These are phyloP conservation scores for Durusdinium trenchii DNA, from an alignment of 73 alveolate species.

Conservation along the genomic window DNA sequence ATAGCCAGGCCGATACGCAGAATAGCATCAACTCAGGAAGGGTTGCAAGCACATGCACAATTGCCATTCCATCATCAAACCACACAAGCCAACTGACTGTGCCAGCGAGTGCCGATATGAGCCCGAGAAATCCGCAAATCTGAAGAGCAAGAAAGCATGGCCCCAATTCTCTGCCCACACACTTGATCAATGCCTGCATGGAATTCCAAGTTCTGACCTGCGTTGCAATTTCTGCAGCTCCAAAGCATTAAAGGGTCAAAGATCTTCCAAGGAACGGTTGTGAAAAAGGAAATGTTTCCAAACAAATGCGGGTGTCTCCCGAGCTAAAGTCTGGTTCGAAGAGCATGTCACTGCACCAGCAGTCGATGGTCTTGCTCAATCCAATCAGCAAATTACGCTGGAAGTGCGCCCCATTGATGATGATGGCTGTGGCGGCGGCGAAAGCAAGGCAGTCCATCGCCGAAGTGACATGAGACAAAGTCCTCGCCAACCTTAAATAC, in stretches of 20 bases:
- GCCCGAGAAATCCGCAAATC: neutral
- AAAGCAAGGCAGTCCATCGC: neutral
- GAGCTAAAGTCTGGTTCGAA: too few species aligned
- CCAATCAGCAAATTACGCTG: conserved; percentile 9
- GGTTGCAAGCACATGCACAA: too few species aligned
- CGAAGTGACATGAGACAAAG: conserved; percentile 16
- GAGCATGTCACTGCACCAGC: conserved; percentile 32
- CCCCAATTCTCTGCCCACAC: conserved; percentile 31
- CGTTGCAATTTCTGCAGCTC: neutral
- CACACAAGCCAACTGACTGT: too few species aligned
- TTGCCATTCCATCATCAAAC: too few species aligned
- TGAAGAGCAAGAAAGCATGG: conserved; percentile 39
- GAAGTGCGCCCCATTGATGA: neutral
- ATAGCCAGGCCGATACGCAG: neutral
- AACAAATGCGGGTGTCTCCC: too few species aligned
- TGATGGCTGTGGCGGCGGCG: neutral
- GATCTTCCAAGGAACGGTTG: too few species aligned
- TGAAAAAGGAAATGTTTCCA: too few species aligned
- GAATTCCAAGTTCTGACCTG: conserved; percentile 26
- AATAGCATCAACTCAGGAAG: conserved; percentile 24
- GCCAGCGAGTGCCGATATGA: conserved; percentile 29
- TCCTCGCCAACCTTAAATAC: conserved; percentile 18
- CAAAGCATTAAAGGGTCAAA: too few species aligned
- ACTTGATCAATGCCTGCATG: conserved; percentile 30
- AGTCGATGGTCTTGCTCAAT: conserved; percentile 13